Evolutionary conservation across 78 protist species (phyloP), one percentile per base, ranked within the genome.

Genomic region (Tieghemostelium lacteum): DNA sequence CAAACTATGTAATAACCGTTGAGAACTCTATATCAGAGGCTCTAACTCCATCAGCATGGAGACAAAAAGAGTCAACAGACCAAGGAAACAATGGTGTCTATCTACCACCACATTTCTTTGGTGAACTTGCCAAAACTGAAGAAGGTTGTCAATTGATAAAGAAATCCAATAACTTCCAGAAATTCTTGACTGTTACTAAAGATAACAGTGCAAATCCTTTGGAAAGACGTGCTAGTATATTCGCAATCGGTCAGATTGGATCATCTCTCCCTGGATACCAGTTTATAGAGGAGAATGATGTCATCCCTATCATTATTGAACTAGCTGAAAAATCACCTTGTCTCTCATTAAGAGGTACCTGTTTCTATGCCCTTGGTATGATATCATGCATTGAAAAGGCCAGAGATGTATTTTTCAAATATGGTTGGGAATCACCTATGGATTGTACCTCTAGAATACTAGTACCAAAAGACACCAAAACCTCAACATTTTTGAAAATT

Each of bases 101-200:
- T 73, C 76, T 75, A 20, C 94, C 85, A 57, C 94, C 94, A 16
- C 94, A 88, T 39, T 75, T 88, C 57, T 88, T 65, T 52, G 94
- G 94, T 28, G 94, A 88, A 19, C 26, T 88, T 24, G 94, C 94
- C 1, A 88, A 88, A 42, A 88, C 94, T 29, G 87, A 69, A 39
- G 63, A 60, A 17, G 94, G 94, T 24, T 88, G 94, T 55, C 19
- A 64, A 24, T 36, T 75, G 2, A 26, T 88, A 8, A 63, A 33
- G 22, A 76, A 69, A 40, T 36, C 77, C 7, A 39, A 52, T 36
- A 52, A 66, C 31, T 69, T 75, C 20, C 4, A 26, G 8, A 52
- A 34, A 12, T 88, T 73, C 28, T 24, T 88, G 8, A 14, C n/a
- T 0, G 37, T 62, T 20, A 69, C 86, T 22, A 52, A 36, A 3